Percentiles rank a stretch among this genome's conserved stretches.
phyloP scores from a whole-genome alignment of 2,329 filamentous ascomycete genomes.

The Aspergillus neotritici region DNA sequence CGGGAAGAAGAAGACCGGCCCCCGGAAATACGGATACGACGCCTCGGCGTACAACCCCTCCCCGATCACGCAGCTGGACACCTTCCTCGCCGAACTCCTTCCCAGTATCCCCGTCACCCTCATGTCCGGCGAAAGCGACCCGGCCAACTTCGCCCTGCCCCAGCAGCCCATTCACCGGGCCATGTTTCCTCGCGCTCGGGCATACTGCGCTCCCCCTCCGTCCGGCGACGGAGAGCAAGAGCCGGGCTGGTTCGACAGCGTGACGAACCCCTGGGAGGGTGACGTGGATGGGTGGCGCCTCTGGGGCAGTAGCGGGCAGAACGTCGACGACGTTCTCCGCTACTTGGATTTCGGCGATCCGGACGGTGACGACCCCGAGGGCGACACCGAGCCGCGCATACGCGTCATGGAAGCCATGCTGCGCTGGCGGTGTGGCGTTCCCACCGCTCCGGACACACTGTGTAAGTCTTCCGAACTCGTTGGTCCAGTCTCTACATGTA shows the following conservation, averaged over 20 bases:
- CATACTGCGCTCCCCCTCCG: constrained; percentile 50
- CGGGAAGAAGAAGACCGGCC: constrained; percentile 43
- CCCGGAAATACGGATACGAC: constrained; percentile 94
- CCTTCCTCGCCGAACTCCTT: constrained; percentile 72
- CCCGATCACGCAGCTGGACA: constrained; percentile 77
- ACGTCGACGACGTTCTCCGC: constrained; percentile 87
- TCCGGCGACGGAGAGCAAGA: constrained; percentile 35
- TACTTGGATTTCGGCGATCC: constrained; percentile 60
- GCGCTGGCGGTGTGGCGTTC: constrained; percentile 83
- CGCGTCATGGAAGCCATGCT: constrained; percentile 94
- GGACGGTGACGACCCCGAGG: constrained; percentile 23
- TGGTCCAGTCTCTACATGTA: neutral
- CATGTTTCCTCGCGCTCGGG: constrained; percentile 73
- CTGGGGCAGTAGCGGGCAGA: constrained; percentile 83
- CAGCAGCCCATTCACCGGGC: constrained; percentile 91
- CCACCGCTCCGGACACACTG: constrained; percentile 90
- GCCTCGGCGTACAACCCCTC: constrained; percentile 78
- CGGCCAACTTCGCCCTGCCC: constrained; percentile 81
- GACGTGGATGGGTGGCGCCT: constrained; percentile 87
- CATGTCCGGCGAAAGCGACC: constrained; percentile 76
- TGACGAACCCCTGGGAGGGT: constrained; percentile 90
- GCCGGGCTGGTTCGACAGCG: constrained; percentile 73
- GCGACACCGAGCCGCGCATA: constrained; percentile 61
- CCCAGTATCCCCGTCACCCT: constrained; percentile 84
- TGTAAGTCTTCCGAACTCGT: constrained; percentile 54